Evolutionary conservation across 2,329 filamentous ascomycete genomes (phyloP).

Genomic region (Aphanocladium album): DNA sequence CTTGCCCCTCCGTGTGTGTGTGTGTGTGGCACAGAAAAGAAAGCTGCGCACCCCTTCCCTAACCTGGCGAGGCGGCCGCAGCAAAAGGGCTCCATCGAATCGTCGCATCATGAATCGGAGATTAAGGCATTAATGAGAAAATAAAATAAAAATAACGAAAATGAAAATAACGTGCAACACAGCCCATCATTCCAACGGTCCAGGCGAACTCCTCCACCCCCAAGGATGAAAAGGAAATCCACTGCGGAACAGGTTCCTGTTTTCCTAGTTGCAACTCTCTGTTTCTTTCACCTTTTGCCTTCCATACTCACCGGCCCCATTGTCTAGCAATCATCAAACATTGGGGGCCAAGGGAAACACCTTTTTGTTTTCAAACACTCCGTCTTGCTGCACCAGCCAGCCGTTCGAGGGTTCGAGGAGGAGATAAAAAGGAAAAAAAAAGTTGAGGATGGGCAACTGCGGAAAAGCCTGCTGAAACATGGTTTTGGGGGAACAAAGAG

Average conservation of each 20-base stretch:
- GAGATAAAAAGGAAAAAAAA: not conserved
- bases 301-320: too few relatives aligned
- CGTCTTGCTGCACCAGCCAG: not conserved
- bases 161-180: not conserved
- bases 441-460: not conserved
- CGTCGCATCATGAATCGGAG: conserved; percentile 2
- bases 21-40: too few relatives aligned
- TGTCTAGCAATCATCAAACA: conserved; percentile 12
- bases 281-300: not conserved
- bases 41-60: not conserved
- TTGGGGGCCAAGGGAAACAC: not conserved
- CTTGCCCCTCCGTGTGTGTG: too few relatives aligned
- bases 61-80: not conserved
- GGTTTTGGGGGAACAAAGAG: too few relatives aligned
- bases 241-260: not conserved
- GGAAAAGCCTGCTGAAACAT: not conserved
- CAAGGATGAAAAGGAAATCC: not conserved
- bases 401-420: not conserved
- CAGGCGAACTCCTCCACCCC: not conserved
- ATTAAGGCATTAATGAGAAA: not conserved
- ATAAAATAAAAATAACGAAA: not conserved
- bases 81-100: not conserved
- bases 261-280: not conserved
- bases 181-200: not conserved
- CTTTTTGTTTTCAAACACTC: not conserved